A percentile compares a stretch with the other conserved stretches of the same genome.
Conservation (phyloP, 108 stramenopile species). For the Cafeteria roenbergensis region DNA sequence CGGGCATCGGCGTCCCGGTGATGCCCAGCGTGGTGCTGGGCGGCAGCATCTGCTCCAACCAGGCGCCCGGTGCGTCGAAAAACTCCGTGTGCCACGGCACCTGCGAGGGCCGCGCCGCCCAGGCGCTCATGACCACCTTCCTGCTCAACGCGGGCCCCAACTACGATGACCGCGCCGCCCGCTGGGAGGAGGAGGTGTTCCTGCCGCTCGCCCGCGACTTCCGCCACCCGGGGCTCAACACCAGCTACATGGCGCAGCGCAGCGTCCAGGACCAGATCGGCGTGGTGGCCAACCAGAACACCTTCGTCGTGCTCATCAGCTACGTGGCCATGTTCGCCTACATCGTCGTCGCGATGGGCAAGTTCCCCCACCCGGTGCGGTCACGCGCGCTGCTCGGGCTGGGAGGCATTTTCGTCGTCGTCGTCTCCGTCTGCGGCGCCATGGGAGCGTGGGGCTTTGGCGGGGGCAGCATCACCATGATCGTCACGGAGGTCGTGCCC, state of each 20-base stretch:
- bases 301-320: conserved; percentile 23
- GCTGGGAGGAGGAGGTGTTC: conserved; percentile 31
- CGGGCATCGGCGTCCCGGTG: conserved; percentile 25
- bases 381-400: conserved; percentile 27
- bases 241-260: conserved; percentile 31
- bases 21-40: conserved; percentile 30
- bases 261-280: conserved; percentile 27
- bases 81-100: conserved; percentile 18
- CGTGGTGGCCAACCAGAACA: conserved; percentile 27
- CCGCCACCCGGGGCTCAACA: conserved; percentile 3
- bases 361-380: conserved; percentile 8
- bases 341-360: conserved; percentile 26
- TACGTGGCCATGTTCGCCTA: conserved; percentile 35
- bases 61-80: background rate
- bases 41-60: conserved; percentile 9
- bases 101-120: conserved; percentile 23
- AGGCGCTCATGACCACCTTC: conserved; percentile 30
- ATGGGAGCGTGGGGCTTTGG: conserved; percentile 12
- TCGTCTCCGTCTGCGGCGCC: conserved; percentile 12
- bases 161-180: conserved; percentile 11
- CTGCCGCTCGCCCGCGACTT: background rate
- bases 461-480: conserved; percentile 28
- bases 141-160: conserved; percentile 22
- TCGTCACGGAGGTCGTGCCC: conserved; percentile 37
- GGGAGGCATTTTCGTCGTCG: conserved; percentile 27